Evolutionary conservation across 164 flowering plant genomes (phyloP), one percentile per base, ranked within the genome.

Genomic region (Platanus orientalis): DNA sequence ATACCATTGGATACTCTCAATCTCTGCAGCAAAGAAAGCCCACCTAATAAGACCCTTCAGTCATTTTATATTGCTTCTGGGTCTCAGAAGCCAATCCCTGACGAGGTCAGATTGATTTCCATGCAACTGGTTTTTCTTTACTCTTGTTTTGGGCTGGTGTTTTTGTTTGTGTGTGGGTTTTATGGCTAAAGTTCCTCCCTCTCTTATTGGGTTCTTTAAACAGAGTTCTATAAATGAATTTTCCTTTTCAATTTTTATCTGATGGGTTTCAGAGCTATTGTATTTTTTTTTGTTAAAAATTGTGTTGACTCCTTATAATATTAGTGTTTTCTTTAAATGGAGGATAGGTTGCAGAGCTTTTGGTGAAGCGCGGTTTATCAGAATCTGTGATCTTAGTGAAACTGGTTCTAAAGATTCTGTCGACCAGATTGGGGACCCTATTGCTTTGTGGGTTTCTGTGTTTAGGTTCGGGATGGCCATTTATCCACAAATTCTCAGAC

Each of bases 381-480:
- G 74, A 81, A 44, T 85, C 67, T 7, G 55, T 81, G 66, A 6
- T 57, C 2, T 1, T 87, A 26, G 75, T 77, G 65, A 75, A 66
- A 10, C 13, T 78, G 24, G 75, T 75, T 24, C 60, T 90, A 60
- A 79, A 11, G 65, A 1, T 80, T 21, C 81, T 87, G 1, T 84
- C 93, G 16, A 80, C 66, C 4, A 83, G 88, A 71, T 58, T 90
- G 54, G 92, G 96, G 9, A 85, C 93, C 7, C 57, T 90, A 13
- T 34, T 90, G 75, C 74, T 84, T 2, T 85, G 91, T 71, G 89
- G 93, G 28, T 36, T 4, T 53, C 27, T 64, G 6, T 81, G 84
- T 73, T 63, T 80, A 13, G 64, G 54, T 39, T 68, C 75, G 78
- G 73, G 61, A 24, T 84, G 80, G 80, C 93, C 96, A 9, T 87